A percentile compares a stretch with the other conserved stretches of the same genome.
These are phyloP conservation scores for Alternaria triticina DNA, from an alignment of 2,329 filamentous ascomycete species.

Conservation along the genomic window DNA sequence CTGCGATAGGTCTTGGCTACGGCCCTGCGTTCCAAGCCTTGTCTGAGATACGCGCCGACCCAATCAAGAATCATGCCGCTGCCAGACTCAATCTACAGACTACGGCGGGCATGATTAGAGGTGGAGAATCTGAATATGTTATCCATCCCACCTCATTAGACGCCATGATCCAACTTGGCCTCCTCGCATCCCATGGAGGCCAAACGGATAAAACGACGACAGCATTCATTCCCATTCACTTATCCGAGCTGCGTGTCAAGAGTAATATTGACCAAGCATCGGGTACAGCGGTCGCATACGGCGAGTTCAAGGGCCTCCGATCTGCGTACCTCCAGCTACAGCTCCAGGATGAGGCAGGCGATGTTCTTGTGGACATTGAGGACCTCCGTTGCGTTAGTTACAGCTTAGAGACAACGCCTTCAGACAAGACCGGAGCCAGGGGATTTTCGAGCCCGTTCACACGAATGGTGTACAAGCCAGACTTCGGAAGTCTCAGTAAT, in stretches of 20 bases:
- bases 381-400: background rate
- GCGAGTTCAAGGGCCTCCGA: background rate
- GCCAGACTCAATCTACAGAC: constrained; percentile 18
- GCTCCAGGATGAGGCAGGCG: background rate
- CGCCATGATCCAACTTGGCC: constrained; percentile 34
- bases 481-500: background rate
- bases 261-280: background rate
- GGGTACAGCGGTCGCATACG: background rate
- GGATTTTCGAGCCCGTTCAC: background rate
- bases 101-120: constrained; percentile 7
- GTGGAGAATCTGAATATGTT: constrained; percentile 35
- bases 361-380: background rate
- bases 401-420: background rate
- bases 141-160: constrained; percentile 47
- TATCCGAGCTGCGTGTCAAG: background rate
- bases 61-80: constrained; percentile 1
- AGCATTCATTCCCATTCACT: constrained; percentile 17
- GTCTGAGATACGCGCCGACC: constrained; percentile 10
- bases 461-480: background rate
- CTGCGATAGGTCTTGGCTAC: constrained; percentile 25
- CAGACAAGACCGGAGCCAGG: background rate
- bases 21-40: constrained; percentile 27
- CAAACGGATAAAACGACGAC: constrained; percentile 7
- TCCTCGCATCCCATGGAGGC: constrained; percentile 24
- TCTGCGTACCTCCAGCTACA: background rate